These are phyloP conservation scores for Lanzia echinophila DNA, from an alignment of 2,329 filamentous ascomycete genomes.

Conservation along the genomic window DNA sequence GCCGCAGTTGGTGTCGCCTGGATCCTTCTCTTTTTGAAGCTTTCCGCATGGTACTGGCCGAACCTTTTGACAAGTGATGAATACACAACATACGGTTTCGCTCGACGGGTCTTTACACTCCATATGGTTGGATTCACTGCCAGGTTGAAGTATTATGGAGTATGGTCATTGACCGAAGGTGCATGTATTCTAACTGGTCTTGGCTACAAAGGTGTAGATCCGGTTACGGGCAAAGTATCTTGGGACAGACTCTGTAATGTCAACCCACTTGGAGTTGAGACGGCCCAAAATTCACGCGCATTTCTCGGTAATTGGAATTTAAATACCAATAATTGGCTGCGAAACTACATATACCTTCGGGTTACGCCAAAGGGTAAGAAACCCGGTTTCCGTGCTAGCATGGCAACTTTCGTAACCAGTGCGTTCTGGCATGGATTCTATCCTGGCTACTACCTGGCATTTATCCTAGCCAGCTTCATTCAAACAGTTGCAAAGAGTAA, in stretches of 20 bases:
- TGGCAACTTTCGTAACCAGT: slow-evolving; percentile 90
- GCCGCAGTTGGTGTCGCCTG: slow-evolving; percentile 65
- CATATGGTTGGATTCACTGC: slow-evolving; percentile 78
- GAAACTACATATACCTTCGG: slow-evolving; percentile 91
- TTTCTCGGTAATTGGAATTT: slow-evolving; percentile 96
- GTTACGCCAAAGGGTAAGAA: slow-evolving; percentile 95
- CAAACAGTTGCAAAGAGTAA: slow-evolving; percentile 92
- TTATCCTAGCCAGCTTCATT: slow-evolving; percentile 81
- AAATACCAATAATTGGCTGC: slow-evolving; percentile 94
- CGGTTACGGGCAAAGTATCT: slow-evolving; percentile 72
- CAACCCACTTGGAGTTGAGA: slow-evolving; percentile 75
- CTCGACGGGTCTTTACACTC: slow-evolving; percentile 68
- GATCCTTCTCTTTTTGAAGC: slow-evolving; percentile 71
- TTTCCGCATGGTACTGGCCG: slow-evolving; percentile 61
- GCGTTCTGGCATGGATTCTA: slow-evolving; percentile 99
- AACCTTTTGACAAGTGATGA: slow-evolving; percentile 56
- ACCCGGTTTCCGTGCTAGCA: slow-evolving; percentile 86
- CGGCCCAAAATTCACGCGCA: slow-evolving; percentile 85
- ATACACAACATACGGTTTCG: slow-evolving; percentile 61
- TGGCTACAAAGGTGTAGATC: slow-evolving; percentile 89
- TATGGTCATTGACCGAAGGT: slow-evolving; percentile 90
- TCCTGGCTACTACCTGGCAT: slow-evolving; percentile 89
- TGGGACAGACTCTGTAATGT: slow-evolving; percentile 93
- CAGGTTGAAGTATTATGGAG: slow-evolving; percentile 91
- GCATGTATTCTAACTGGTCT: slow-evolving; percentile 90